Base-by-base conservation (phyloP, 345 rosid genomes). In the Aegle marmelos region DNA sequence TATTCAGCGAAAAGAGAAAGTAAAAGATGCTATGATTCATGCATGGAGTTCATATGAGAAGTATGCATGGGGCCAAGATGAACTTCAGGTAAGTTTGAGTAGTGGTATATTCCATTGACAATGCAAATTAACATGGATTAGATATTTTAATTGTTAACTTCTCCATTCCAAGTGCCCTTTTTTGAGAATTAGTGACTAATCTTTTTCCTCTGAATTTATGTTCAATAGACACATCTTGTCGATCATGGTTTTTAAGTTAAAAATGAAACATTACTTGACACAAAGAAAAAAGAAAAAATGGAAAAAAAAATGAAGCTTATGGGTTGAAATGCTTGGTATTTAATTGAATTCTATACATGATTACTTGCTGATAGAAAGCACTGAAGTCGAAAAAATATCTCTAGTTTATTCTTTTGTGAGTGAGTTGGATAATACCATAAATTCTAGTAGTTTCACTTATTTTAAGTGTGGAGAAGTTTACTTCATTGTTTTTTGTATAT, bases 21-120 rank as follows among this genome's bases (percentile, higher is more conserved):
- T 94, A 27, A 94, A 90, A 85, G 98, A 93, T 79, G 98, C 99
- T 53, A 97, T 97, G 99, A 65, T 92, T 74, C 98, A 97, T 86
- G 99, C 97, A 17, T 97, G 99, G 98, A 86, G 84, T 78, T 91
- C 98, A 58, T 94, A 94, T 84, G 99, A 97, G 76, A 97, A 91
- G 83, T 97, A 92, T 86, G 98, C 98, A 4, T 93, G 98, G 99
- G 99, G 98, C 67, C 82, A 90, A 45, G 99, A 97, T 75, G 98
- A 97, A 82, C 98, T 97, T 81, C 94, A 94, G 97, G 99, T 94
- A 74, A 34, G 65, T 19, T 72, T 28, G 25, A 50, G 27, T 72
- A 61, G 22, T 48, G 22, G 31, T 50, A 31, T 24, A 14, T 66
- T 27, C 22, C 33, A 4, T 27, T 41, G 6, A 22, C 36, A 34